These are phyloP conservation scores for Petunia secreta DNA, from an alignment of 257 asterid genomes.

Conservation along the genomic window DNA sequence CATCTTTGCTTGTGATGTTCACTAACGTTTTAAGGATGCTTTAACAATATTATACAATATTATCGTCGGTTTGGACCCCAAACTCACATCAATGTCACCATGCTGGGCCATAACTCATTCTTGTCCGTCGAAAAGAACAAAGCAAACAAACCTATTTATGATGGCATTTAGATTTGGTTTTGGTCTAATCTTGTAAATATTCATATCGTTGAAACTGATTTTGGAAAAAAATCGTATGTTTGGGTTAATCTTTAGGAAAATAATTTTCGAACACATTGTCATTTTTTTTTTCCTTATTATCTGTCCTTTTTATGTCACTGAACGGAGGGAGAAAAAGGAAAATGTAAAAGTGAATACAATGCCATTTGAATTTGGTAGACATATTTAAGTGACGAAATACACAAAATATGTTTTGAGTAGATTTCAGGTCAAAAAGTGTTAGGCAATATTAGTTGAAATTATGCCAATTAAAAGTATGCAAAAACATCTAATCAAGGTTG, in stretches of 20 bases:
- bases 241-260: neutral
- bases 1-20: neutral
- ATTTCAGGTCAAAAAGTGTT: too few species aligned
- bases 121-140: neutral
- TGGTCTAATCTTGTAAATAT: neutral
- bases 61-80: constrained; percentile 9
- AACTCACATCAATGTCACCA: constrained; percentile 19
- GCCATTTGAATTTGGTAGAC: neutral
- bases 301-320: too few species aligned
- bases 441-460: too few species aligned
- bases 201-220: neutral
- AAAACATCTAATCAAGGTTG: too few species aligned
- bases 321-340: neutral
- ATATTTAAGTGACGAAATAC: neutral
- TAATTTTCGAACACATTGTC: neutral
- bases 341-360: too few species aligned
- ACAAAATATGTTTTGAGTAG: neutral
- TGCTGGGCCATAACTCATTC: constrained; percentile 14
- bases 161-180: neutral
- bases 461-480: too few species aligned
- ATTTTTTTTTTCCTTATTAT: neutral
- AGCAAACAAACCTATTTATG: neutral
- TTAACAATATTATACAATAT: neutral
- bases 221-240: neutral
- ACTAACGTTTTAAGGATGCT: neutral